Base-by-base conservation (phyloP, 1,284 basidiomycete species). In the Cryptococcus depauperatus region DNA sequence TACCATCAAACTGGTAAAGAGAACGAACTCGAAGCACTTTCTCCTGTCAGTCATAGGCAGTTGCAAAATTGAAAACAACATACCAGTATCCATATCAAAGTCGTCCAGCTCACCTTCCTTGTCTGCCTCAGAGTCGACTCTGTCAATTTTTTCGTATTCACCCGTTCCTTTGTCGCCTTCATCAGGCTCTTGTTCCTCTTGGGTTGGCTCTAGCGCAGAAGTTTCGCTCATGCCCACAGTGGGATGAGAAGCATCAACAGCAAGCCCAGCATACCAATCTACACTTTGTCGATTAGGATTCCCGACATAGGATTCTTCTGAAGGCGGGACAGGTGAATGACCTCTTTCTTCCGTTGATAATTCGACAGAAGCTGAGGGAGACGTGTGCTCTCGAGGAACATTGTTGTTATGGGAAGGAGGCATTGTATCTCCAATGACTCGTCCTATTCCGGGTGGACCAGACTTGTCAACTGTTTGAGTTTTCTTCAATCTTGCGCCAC, bases 211-310 rank as follows among this genome's bases (percentile, higher is more conserved):
- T 7, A 66, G 55, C 2, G 41, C 22, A 13, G 41, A 40, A n/a
- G 47, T 41, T 39, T 60, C 62, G 22, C 37, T 50, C 40, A 46
- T 46, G 27, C 39, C 44, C 9, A 53, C 56, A 3, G 57, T 57
- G 0, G 66, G 64, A 49, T 61, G 60, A 33, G 73, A 62, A 8
- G 71, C 65, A 68, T 93, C 87, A 33, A 83, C 82, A 8, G 91
- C 90, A n/a, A 93, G 75, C 32, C 82, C 84, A 45, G 81, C 78
- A 64, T 88, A 87, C 92, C 92, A 96, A 62, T 90, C 91, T 9
- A 95, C 84, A 22, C 82, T 85, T 66, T 91, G 84, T 50, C 84
- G 77, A 60, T 87, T 81, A 35, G 58, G 59, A 64, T 75, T 69
- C 27, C 49, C 55, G 42, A 41, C 47, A 10, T 52, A 48, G 9